Evolutionary conservation across 2,329 filamentous ascomycete genomes (phyloP).

Genomic region (Talaromyces sp.): DNA sequence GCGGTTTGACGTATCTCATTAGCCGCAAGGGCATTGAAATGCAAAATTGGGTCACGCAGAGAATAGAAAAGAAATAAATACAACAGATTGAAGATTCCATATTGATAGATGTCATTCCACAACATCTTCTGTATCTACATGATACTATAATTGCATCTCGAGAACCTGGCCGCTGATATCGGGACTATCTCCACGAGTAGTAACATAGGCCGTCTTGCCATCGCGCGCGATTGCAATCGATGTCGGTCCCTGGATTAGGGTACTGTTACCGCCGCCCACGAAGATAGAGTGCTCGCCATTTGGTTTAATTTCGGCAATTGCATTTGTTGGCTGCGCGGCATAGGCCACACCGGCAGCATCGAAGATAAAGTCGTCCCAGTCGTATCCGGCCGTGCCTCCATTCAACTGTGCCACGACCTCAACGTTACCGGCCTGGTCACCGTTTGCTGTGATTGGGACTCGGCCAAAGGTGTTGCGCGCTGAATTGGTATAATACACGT

Average conservation of each 20-base stretch:
- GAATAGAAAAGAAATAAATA: not conserved
- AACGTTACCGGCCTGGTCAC: not conserved
- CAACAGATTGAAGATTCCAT: not conserved
- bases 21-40: not conserved
- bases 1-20: constrained; percentile 2
- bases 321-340: not conserved
- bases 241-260: not conserved
- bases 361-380: constrained; percentile 1
- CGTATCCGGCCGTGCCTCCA: not conserved
- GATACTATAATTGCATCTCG: not conserved
- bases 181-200: not conserved
- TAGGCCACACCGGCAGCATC: not conserved
- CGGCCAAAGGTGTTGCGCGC: not conserved
- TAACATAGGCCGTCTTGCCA: not conserved
- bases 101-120: no score
- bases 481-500: constrained; percentile 9
- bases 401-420: not conserved
- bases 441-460: not conserved
- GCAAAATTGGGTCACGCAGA: not conserved
- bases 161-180: not conserved
- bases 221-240: not conserved
- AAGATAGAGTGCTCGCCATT: not conserved
- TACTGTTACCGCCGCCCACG: not conserved
- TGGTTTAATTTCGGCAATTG: not conserved
- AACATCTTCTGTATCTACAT: no score